phyloP scores from a whole-genome alignment of 1,284 basidiomycete genomes.

The Microbotryum saponariae region DNA sequence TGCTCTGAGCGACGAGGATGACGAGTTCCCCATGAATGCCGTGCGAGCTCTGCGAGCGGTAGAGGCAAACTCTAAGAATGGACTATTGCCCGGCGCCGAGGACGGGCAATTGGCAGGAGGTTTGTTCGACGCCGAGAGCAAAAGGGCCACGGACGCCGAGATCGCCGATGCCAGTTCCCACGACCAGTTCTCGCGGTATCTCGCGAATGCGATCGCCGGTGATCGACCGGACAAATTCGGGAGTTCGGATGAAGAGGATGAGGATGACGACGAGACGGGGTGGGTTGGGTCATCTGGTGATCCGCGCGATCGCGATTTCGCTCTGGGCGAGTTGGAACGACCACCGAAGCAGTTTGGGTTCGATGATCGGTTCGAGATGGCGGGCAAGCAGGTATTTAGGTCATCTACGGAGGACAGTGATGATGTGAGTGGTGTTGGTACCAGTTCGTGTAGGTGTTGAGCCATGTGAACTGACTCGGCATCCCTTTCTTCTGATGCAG shows the following conservation, averaged over 20 bases:
- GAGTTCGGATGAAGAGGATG: conserved; percentile 35
- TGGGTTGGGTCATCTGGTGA: conserved; percentile 68
- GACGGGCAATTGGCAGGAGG: neutral
- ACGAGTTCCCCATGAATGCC: conserved; percentile 35
- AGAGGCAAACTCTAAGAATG: conserved; percentile 8
- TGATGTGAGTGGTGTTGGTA: conserved; percentile 16
- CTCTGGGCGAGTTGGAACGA: conserved; percentile 47
- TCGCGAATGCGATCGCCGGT: conserved; percentile 57
- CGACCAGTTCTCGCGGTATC: conserved; percentile 60
- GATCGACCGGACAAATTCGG: conserved; percentile 43
- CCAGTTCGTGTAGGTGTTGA: neutral
- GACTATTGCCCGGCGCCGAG: neutral
- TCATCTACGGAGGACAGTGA: conserved; percentile 22
- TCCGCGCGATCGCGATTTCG: conserved; percentile 51
- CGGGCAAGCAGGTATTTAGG: conserved; percentile 49
- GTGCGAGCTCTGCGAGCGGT: conserved; percentile 23
- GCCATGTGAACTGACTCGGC: neutral
- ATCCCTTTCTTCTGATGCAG: conserved; percentile 43
- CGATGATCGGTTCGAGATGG: conserved; percentile 36
- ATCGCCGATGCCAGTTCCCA: conserved; percentile 44
- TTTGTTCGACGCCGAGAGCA: too few species aligned
- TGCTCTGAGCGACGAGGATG: conserved; percentile 35
- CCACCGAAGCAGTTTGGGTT: conserved; percentile 32
- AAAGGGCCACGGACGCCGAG: too few species aligned
- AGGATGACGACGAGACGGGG: conserved; percentile 51